These are phyloP conservation scores for Jatropha curcas DNA, from an alignment of 345 rosid genomes.

Conservation along the genomic window DNA sequence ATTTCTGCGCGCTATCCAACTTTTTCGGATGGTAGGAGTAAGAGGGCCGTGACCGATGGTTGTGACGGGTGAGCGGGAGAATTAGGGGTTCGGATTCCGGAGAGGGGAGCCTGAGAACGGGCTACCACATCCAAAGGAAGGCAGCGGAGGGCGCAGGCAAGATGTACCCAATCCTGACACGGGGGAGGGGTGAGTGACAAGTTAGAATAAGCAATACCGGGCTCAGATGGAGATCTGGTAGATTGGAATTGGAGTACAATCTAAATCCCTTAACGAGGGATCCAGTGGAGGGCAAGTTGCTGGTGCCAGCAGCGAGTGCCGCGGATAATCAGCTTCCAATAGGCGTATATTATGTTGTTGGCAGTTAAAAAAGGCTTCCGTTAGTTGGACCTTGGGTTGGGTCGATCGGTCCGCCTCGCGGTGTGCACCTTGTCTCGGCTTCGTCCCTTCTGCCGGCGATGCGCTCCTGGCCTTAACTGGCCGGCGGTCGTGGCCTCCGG, in stretches of 20 bases:
- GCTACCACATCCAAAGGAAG: not conserved
- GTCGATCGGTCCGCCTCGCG: slow-evolving; percentile 14
- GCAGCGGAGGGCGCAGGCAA: too few relatives aligned
- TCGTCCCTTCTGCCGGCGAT: too few relatives aligned
- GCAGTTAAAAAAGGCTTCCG: slow-evolving; percentile 26
- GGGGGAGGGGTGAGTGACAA: not conserved
- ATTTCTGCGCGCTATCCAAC: too few relatives aligned
- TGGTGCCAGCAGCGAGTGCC: slow-evolving; percentile 12
- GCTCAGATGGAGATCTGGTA: slow-evolving; percentile 21
- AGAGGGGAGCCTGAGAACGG: not conserved
- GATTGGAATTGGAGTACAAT: not conserved
- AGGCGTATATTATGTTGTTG: slow-evolving; percentile 24
- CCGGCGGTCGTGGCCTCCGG: slow-evolving; percentile 3
- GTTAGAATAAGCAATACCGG: slow-evolving; percentile 27
- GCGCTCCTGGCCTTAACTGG: too few relatives aligned
- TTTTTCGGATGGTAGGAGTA: slow-evolving; percentile 2
- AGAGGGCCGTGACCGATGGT: slow-evolving; percentile 25
- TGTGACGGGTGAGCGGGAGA: not conserved
- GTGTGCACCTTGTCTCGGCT: slow-evolving; percentile 10
- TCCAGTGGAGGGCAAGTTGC: slow-evolving; percentile 9
- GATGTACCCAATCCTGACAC: not conserved
- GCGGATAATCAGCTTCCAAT: slow-evolving; percentile 18
- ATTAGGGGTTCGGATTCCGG: slow-evolving; percentile 11
- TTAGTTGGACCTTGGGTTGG: slow-evolving; percentile 19
- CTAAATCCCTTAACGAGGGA: slow-evolving; percentile 18